Evolutionary conservation across 202 grass and related monocot species (phyloP).

Genomic region (Hordeum pubiflorum): DNA sequence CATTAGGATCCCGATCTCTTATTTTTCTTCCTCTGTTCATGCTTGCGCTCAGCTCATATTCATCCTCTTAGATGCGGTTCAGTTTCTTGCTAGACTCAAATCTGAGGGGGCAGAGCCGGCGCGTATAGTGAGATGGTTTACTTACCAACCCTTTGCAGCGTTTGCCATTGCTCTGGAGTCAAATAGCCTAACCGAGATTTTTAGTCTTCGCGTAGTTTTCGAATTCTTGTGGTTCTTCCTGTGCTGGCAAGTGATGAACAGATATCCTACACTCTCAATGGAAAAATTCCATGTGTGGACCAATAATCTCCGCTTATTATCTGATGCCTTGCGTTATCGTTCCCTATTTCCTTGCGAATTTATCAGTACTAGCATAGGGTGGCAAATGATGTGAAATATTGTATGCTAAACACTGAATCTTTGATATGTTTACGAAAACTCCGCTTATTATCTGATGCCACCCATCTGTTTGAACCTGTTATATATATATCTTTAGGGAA

Average conservation of each 20-base stretch:
- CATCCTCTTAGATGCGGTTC: constrained; percentile 8
- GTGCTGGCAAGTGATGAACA: constrained; percentile 29
- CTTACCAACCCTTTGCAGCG: constrained; percentile 80
- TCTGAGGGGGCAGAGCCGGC: constrained; percentile 34
- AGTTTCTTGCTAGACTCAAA: not conserved
- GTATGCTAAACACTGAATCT: constrained; percentile 55
- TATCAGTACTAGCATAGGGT: not conserved
- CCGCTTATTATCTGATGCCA: constrained; percentile 69
- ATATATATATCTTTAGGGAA: too few species aligned
- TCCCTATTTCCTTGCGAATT: not conserved
- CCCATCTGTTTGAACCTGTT: not conserved
- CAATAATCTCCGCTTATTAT: constrained; percentile 65
- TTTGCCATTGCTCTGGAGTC: constrained; percentile 70
- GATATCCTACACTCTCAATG: constrained; percentile 67
- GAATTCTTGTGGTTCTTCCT: not conserved
- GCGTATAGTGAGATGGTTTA: constrained; percentile 48
- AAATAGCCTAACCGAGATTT: constrained; percentile 67
- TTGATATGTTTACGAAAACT: constrained; percentile 34
- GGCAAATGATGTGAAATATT: constrained; percentile 34
- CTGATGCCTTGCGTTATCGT: constrained; percentile 37
- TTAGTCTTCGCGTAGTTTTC: not conserved
- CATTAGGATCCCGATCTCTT: not conserved
- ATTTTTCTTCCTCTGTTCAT: not conserved
- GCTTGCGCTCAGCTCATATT: constrained; percentile 28
- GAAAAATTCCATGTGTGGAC: constrained; percentile 42